phyloP scores from a whole-genome alignment of 192 early-diverging fungal genomes.

The Umbelopsis vinacea region DNA sequence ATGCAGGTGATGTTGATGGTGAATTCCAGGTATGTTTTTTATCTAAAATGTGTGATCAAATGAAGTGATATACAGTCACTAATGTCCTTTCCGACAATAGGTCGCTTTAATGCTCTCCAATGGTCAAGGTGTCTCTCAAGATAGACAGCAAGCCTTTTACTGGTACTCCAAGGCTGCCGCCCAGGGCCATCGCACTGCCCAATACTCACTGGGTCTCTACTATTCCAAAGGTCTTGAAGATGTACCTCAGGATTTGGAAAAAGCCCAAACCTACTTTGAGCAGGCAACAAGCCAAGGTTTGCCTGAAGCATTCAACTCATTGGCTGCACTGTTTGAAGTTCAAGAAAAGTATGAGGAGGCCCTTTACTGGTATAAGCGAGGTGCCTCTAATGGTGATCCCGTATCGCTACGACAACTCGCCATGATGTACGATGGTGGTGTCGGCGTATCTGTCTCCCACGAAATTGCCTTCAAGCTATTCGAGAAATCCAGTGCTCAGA shows the following conservation, averaged over 20 bases:
- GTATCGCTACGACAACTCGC: conserved; percentile 44
- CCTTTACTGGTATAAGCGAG: conserved; percentile 40
- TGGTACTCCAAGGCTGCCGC: conserved; percentile 45
- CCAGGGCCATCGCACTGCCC: conserved; percentile 33
- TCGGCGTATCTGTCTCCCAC: conserved; percentile 33
- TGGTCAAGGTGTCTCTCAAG: conserved; percentile 34
- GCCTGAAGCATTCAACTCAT: conserved; percentile 27
- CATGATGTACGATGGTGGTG: conserved; percentile 39
- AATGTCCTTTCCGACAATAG: not conserved
- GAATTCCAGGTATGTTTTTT: conserved; percentile 40
- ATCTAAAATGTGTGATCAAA: not conserved
- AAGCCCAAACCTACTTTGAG: conserved; percentile 37
- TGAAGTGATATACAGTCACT: not conserved
- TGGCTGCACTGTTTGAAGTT: conserved; percentile 29
- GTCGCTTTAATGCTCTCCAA: conserved; percentile 45
- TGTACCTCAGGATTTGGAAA: conserved; percentile 19
- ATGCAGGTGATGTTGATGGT: conserved; percentile 34
- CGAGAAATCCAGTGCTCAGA: conserved; percentile 40
- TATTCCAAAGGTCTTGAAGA: conserved; percentile 39
- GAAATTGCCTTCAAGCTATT: conserved; percentile 38
- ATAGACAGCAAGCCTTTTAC: conserved; percentile 38
- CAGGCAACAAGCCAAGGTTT: conserved; percentile 33
- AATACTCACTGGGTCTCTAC: conserved; percentile 37
- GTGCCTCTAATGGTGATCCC: conserved; percentile 35
- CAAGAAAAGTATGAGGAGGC: conserved; percentile 23